phyloP scores from a whole-genome alignment of 257 asterid species.

The Penstemon eatonii region DNA sequence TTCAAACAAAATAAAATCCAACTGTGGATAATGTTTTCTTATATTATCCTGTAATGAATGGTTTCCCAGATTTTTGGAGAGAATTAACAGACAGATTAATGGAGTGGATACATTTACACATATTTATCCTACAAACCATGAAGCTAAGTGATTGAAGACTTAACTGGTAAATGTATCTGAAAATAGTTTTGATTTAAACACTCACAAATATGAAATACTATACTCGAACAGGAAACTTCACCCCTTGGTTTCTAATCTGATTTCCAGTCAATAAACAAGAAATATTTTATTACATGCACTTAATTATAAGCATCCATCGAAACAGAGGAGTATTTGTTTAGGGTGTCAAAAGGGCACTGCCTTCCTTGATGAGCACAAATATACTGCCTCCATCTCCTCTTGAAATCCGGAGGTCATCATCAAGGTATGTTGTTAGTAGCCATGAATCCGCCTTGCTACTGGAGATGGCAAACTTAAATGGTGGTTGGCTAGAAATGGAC shows the following conservation, averaged over 20 bases:
- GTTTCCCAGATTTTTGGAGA: background rate
- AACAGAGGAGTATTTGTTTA: slow-evolving; percentile 16
- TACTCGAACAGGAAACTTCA: background rate
- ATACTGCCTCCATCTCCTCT: slow-evolving; percentile 87
- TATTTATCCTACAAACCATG: background rate
- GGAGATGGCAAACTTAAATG: slow-evolving; percentile 69
- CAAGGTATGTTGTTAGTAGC: slow-evolving; percentile 93
- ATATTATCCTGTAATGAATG: too few relatives aligned
- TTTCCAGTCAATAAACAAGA: background rate
- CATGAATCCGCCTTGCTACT: slow-evolving; percentile 65
- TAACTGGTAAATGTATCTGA: background rate
- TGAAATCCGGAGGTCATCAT: slow-evolving; percentile 76
- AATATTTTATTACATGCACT: background rate
- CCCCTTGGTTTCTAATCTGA: background rate
- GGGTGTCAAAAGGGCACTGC: slow-evolving; percentile 56
- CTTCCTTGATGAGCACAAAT: slow-evolving; percentile 80
- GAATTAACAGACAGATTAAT: background rate
- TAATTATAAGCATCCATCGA: too few relatives aligned
- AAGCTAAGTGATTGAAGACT: background rate
- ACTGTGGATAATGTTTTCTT: background rate
- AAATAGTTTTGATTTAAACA: background rate
- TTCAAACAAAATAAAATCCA: too few relatives aligned
- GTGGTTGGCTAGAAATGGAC: slow-evolving; percentile 79
- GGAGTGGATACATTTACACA: too few relatives aligned
- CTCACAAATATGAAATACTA: background rate